Evolutionary conservation across 2,329 filamentous ascomycete species (phyloP).

Genomic region (Cadophora malorum): DNA sequence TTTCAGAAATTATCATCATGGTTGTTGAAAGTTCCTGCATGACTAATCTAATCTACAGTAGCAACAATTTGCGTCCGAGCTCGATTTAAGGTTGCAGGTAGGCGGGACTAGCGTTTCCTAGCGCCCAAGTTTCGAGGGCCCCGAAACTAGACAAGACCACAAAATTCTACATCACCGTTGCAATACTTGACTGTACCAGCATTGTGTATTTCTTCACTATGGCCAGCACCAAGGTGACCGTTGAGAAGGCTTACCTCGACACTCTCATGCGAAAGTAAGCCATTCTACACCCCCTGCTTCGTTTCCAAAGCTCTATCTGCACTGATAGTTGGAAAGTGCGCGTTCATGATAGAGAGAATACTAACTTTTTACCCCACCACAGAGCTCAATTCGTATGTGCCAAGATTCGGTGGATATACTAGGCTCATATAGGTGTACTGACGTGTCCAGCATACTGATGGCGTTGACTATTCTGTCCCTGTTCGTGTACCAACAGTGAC

Average conservation of each 20-base stretch:
- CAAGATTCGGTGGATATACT: slow-evolving; percentile 6
- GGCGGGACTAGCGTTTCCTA: neutral
- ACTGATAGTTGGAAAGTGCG: slow-evolving; percentile 12
- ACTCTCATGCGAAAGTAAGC: slow-evolving; percentile 66
- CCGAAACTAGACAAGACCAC: neutral
- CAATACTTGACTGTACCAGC: slow-evolving; percentile 35
- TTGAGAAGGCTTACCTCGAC: slow-evolving; percentile 66
- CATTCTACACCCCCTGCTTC: slow-evolving; percentile 16
- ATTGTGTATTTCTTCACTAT: slow-evolving; percentile 30
- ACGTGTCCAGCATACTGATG: slow-evolving; percentile 49
- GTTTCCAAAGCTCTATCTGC: slow-evolving; percentile 12
- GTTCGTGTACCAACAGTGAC: slow-evolving; percentile 51
- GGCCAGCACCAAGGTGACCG: slow-evolving; percentile 54
- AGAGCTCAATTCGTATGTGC: slow-evolving; percentile 57
- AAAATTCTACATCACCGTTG: slow-evolving; percentile 18
- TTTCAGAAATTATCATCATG: no score
- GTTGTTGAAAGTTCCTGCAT: neutral
- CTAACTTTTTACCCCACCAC: slow-evolving; percentile 34
- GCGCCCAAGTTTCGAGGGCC: neutral
- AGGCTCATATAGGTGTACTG: slow-evolving; percentile 9
- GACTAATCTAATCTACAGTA: neutral
- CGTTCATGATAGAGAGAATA: slow-evolving; percentile 21
- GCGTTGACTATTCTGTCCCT: slow-evolving; percentile 46
- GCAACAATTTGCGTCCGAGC: neutral
- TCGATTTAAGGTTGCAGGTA: slow-evolving; percentile 12